These are phyloP conservation scores for Fonsecaea nubica DNA, from an alignment of 2,329 filamentous ascomycete species.

Conservation along the genomic window DNA sequence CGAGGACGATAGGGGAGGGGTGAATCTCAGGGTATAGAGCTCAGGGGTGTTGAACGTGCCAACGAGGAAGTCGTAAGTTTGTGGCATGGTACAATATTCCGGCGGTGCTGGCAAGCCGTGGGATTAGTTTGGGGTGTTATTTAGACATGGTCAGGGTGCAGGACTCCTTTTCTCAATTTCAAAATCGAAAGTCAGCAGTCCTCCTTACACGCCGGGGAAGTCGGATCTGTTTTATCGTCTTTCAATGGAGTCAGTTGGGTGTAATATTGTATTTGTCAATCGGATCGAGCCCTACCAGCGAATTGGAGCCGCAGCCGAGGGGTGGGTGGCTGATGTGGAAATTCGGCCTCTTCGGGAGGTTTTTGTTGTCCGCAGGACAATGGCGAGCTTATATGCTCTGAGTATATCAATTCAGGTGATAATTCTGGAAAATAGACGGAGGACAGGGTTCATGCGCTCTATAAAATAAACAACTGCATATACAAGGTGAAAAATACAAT, in stretches of 20 bases:
- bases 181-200: background rate
- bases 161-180: background rate
- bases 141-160: background rate
- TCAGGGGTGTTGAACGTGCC: slow-evolving; percentile 41
- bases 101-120: background rate
- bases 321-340: background rate
- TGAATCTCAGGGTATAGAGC: slow-evolving; percentile 40
- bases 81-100: slow-evolving; percentile 11
- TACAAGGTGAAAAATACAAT: background rate
- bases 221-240: background rate
- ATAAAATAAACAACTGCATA: background rate
- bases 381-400: background rate
- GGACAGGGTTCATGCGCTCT: background rate
- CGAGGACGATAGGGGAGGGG: slow-evolving; percentile 27
- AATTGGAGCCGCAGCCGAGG: slow-evolving; percentile 1
- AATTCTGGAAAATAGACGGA: background rate
- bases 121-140: background rate
- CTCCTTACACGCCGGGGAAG: background rate
- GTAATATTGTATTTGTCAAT: background rate
- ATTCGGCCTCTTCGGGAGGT: background rate
- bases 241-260: background rate
- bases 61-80: slow-evolving; percentile 37
- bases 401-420: background rate
- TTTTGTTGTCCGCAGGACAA: background rate
- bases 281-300: background rate